Evolutionary conservation across 768 basidiomycete genomes (phyloP), one percentile per base, ranked within the genome.

Genomic region (Cyclocybe aegerita): DNA sequence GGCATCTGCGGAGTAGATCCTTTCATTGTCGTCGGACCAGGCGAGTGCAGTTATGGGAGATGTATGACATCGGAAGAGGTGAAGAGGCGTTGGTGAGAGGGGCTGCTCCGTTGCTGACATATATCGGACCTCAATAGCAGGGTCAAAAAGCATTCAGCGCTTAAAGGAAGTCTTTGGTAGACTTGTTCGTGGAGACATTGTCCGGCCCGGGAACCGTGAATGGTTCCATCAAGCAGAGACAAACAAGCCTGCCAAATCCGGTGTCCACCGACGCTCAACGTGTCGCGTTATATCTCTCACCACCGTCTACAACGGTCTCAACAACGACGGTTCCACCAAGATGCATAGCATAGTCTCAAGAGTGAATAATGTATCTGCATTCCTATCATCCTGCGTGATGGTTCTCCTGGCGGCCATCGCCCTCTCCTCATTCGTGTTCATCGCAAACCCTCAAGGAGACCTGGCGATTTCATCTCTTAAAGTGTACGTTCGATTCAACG

Each of bases 1-100:
- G 4, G 77, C 71, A 59, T 98, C 96, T 3, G 88, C 94, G 6
- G 95, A 91, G 69, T 93, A 95, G 4, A 98, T 70, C 12, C 90
- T 74, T 54, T 88, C 81, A 61, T 93, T 91, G 63, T 89, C 82
- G 3, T 71, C 56, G 1, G 92, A 90, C 60, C 93, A 70, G 39
- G 68, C 74, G 33, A 95, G 48, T 0, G 80, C 70, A 47, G 71
- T 80, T 46, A 96, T 67, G 11, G 86, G 78, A 4, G 81, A 71
- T 0, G 76, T 70, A 62, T 98, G 95, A 2, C 79, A 72, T 9
- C 95, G 85, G 23, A 97, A 71, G 15, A 91, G 71, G 57, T 93
- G 90, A 4, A 79, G 71, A 0, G 93, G 95, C 4, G 79, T 67
- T 7, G 85, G 78, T 15, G 81, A 68, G 46, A 69, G 65, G 35